Evolutionary conservation across 2,329 filamentous ascomycete species (phyloP).

Genomic region (Aspergillus novoparasiticus): DNA sequence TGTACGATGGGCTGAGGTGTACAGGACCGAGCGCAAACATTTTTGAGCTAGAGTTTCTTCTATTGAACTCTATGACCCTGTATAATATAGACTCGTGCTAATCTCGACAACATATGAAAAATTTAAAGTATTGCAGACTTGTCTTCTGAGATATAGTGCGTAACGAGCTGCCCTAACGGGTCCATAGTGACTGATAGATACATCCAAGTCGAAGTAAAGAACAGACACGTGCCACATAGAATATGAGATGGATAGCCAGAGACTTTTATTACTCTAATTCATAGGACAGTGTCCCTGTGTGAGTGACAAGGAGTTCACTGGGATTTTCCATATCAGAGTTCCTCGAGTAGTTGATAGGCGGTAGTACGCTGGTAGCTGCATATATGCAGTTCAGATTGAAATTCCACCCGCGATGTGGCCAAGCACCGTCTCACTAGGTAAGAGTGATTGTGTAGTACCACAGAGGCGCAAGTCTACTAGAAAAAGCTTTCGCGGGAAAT

Average conservation of each 20-base stretch:
- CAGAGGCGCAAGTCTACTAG: background rate
- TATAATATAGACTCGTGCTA: background rate
- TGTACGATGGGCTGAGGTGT: constrained; percentile 19
- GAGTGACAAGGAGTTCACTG: background rate
- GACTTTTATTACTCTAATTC: background rate
- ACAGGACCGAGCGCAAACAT: constrained; percentile 15
- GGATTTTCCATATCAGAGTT: background rate
- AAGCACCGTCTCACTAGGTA: background rate
- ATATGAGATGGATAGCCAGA: background rate
- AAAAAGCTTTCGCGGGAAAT: background rate
- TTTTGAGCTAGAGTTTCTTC: background rate
- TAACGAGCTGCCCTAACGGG: background rate
- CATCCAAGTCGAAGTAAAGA: background rate
- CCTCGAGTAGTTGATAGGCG: background rate
- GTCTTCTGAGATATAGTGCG: background rate
- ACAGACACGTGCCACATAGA: background rate
- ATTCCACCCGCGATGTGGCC: background rate
- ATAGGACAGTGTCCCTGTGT: background rate
- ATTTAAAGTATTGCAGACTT: background rate
- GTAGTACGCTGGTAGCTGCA: background rate
- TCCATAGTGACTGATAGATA: background rate
- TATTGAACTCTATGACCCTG: background rate
- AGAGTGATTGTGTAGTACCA: background rate
- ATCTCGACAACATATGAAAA: background rate
- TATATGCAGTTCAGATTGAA: background rate